These are phyloP conservation scores for Euphorbia celastroides DNA, from an alignment of 441 rosid species.

Conservation along the genomic window DNA sequence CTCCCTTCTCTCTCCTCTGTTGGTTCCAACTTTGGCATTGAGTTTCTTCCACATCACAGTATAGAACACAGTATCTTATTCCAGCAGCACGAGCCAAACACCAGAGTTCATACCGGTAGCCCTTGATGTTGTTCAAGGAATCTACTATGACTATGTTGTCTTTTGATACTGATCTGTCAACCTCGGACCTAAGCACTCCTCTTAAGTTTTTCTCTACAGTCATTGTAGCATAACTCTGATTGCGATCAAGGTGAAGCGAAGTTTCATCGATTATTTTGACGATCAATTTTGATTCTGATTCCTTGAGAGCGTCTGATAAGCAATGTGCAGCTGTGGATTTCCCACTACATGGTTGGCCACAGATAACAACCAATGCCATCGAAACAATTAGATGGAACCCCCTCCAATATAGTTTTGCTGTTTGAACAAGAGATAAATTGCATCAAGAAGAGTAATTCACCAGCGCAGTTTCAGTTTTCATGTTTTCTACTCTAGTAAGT, in stretches of 20 bases:
- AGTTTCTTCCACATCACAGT: constrained; percentile 60
- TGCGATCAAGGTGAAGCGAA: constrained; percentile 81
- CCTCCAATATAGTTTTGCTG: background rate
- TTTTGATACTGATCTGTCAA: constrained; percentile 89
- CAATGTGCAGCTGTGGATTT: constrained; percentile 64
- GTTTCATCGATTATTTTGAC: constrained; percentile 67
- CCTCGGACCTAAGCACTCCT: constrained; percentile 90
- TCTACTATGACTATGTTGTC: constrained; percentile 74
- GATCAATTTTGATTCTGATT: constrained; percentile 50
- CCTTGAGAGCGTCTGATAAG: constrained; percentile 60
- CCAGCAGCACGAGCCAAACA: constrained; percentile 91
- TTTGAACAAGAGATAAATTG: constrained; percentile 5
- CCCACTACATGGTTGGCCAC: constrained; percentile 95
- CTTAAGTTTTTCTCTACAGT: constrained; percentile 84
- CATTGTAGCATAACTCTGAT: constrained; percentile 83
- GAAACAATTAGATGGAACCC: background rate
- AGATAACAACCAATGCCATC: constrained; percentile 89
- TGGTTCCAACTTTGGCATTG: constrained; percentile 74
- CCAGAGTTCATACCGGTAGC: constrained; percentile 93
- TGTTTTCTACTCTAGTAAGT: background rate
- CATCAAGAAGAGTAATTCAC: background rate
- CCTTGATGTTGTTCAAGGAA: constrained; percentile 92
- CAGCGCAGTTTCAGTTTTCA: background rate
- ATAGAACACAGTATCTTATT: constrained; percentile 72
- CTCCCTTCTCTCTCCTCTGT: constrained; percentile 56